Percentiles rank a stretch among this genome's conserved stretches.
phyloP scores from a whole-genome alignment of 768 basidiomycete genomes.

The Mycena indigotica region DNA sequence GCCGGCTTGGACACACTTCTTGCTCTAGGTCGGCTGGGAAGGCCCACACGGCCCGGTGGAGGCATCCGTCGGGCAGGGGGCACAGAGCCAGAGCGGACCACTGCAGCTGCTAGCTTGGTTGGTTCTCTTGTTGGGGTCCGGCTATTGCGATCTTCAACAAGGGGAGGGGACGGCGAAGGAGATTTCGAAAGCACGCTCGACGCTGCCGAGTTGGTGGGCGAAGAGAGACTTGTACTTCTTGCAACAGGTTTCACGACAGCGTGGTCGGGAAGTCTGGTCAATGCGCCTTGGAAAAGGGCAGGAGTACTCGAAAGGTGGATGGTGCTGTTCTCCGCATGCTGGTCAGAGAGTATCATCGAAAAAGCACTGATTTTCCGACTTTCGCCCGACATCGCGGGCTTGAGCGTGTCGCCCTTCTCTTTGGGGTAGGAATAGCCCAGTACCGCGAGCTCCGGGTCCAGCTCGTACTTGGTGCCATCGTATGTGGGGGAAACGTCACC shows the following conservation, averaged over 20 bases:
- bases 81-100: conserved; percentile 6
- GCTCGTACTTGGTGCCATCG: conserved; percentile 3
- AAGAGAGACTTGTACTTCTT: conserved; percentile 2
- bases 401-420: neutral
- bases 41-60: neutral
- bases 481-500: neutral
- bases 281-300: neutral
- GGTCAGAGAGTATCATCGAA: conserved; percentile 10
- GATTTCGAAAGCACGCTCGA: neutral
- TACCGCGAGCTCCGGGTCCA: conserved; percentile 10
- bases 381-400: neutral
- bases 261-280: neutral
- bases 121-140: neutral
- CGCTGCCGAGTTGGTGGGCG: neutral
- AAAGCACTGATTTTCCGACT: conserved; percentile 7
- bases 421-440: conserved; percentile 1
- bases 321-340: conserved; percentile 3
- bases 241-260: conserved; percentile 4
- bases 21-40: conserved; percentile 5
- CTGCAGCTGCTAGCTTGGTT: conserved; percentile 2
- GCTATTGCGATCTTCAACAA: neutral
- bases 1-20: neutral
- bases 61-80: neutral
- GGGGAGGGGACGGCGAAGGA: neutral
- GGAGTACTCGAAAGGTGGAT: conserved; percentile 20